phyloP scores from a whole-genome alignment of 2,329 filamentous ascomycete genomes.

The Colletotrichum kahawae region DNA sequence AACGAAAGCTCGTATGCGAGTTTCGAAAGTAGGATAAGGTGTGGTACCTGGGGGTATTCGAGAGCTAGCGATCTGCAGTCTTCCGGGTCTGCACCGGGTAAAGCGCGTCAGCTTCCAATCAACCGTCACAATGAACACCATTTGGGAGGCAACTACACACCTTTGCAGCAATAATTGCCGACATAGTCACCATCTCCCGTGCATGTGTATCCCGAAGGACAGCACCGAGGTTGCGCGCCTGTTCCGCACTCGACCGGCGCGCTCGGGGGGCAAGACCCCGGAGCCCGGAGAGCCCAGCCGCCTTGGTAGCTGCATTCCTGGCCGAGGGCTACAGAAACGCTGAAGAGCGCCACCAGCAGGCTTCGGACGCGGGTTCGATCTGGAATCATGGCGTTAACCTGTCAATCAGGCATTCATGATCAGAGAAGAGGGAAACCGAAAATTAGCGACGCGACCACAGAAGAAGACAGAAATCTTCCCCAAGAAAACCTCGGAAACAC shows the following conservation, averaged over 20 bases:
- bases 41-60: background rate
- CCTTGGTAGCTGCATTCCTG: conserved; percentile 5
- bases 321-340: background rate
- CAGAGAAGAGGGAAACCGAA: fast-evolving
- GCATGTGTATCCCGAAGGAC: background rate
- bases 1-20: background rate
- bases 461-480: background rate
- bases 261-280: background rate
- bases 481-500: background rate
- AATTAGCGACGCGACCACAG: fast-evolving
- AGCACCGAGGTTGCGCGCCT: conserved; percentile 6
- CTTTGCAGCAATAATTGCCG: background rate
- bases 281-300: background rate
- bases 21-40: background rate
- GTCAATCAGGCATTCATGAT: background rate
- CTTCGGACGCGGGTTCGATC: fast-evolving
- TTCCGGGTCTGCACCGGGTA: background rate
- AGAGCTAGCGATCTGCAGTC: background rate
- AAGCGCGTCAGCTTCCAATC: background rate
- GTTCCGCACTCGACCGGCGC: conserved; percentile 1
- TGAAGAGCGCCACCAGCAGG: background rate
- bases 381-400: background rate
- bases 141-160: background rate
- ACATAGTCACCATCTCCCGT: conserved; percentile 5
- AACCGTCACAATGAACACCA: background rate